Percentiles rank a stretch among this genome's conserved stretches.
Evolutionary conservation across 2,329 filamentous ascomycete species (phyloP).

Genomic region (Emmonsiellopsis sp.): DNA sequence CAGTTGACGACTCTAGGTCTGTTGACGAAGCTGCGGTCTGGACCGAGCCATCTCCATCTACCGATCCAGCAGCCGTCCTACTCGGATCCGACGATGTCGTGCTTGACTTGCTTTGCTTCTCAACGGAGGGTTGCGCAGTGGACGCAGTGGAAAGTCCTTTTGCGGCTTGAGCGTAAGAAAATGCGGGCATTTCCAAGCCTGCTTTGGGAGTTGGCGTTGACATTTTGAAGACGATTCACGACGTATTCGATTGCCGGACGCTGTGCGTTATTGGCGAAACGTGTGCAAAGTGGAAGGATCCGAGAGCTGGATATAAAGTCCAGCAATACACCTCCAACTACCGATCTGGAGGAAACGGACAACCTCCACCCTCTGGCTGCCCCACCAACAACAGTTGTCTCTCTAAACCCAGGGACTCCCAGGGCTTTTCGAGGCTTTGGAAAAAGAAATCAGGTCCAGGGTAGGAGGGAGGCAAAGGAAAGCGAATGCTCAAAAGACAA

Average conservation of each 20-base stretch:
- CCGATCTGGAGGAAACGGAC: slow-evolving; percentile 1
- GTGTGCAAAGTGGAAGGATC: background rate
- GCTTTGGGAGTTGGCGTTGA: slow-evolving; percentile 28
- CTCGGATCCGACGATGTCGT: slow-evolving; percentile 22
- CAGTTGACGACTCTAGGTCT: slow-evolving; percentile 23
- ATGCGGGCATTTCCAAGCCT: slow-evolving; percentile 44
- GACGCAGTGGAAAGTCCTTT: slow-evolving; percentile 58
- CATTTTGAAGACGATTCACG: slow-evolving; percentile 25
- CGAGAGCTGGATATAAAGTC: background rate
- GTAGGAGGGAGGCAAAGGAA: background rate
- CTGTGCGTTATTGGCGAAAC: background rate
- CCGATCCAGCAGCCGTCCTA: slow-evolving; percentile 19
- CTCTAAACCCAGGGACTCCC: background rate
- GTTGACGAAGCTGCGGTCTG: slow-evolving; percentile 6
- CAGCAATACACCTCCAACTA: slow-evolving; percentile 1
- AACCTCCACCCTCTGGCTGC: slow-evolving; percentile 9
- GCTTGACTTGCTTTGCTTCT: slow-evolving; percentile 21
- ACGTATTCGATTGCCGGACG: background rate
- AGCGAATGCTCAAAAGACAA: background rate
- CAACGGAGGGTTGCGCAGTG: slow-evolving; percentile 30
- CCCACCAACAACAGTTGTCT: slow-evolving; percentile 7
- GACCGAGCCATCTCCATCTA: slow-evolving; percentile 20
- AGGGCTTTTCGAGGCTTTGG: background rate
- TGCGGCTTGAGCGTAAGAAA: slow-evolving; percentile 93
- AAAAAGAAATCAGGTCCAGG: background rate